A percentile compares a stretch with the other conserved stretches of the same genome.
phyloP scores from a whole-genome alignment of 2,329 filamentous ascomycete genomes.

The Chaetomium globosum region DNA sequence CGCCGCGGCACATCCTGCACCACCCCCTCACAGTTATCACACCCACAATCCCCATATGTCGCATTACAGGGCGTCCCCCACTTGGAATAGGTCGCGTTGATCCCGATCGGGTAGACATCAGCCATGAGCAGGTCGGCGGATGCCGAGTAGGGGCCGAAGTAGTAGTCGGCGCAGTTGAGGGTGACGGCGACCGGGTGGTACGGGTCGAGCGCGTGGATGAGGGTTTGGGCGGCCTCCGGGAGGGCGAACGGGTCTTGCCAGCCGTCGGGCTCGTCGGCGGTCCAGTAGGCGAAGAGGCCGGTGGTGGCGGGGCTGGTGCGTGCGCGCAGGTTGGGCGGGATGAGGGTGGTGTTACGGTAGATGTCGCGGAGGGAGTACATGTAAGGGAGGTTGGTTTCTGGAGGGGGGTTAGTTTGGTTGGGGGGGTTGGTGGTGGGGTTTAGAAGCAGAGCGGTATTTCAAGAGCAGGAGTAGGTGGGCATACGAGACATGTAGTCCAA shows the following conservation, averaged over 20 bases:
- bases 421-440: too few relatives aligned
- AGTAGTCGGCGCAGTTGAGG: constrained; percentile 65
- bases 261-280: constrained; percentile 58
- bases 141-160: constrained; percentile 57
- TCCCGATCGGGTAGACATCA: constrained; percentile 62
- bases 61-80: constrained; percentile 44
- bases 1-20: constrained; percentile 54
- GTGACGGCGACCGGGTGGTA: constrained; percentile 64
- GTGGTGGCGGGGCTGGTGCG: constrained; percentile 46
- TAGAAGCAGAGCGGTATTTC: not conserved
- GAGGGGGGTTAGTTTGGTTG: not conserved
- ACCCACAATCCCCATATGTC: constrained; percentile 46
- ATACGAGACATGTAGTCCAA: constrained; percentile 44
- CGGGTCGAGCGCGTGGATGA: constrained; percentile 56
- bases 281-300: constrained; percentile 51
- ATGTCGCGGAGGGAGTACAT: constrained; percentile 51
- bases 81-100: constrained; percentile 57
- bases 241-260: constrained; percentile 57
- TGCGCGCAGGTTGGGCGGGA: constrained; percentile 35
- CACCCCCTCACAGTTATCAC: constrained; percentile 60
- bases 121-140: constrained; percentile 63
- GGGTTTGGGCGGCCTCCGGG: constrained; percentile 47
- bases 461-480: too few relatives aligned
- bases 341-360: constrained; percentile 49
- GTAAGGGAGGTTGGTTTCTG: constrained; percentile 43